Evolutionary conservation across 1,139 yeast species (phyloP).

Genomic region (Yamadazyma friedrichii): DNA sequence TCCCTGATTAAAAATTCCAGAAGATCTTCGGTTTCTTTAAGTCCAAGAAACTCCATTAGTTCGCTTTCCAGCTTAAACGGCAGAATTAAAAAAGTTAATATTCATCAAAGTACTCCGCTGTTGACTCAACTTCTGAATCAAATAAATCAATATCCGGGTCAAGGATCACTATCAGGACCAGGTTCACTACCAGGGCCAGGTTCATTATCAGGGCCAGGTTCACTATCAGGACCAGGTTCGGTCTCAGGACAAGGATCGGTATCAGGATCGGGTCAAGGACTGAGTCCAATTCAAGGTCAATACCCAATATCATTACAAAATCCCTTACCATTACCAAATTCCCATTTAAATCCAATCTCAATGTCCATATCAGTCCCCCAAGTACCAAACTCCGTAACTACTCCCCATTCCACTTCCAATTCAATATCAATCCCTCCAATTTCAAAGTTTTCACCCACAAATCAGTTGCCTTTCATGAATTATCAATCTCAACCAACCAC

Average conservation of each 20-base stretch:
- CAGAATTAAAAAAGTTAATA: conserved; percentile 29
- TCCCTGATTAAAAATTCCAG: conserved; percentile 21
- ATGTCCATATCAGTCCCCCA: background rate
- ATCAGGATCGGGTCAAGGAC: background rate
- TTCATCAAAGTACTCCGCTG: conserved; percentile 4
- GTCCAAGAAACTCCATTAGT: conserved; percentile 48
- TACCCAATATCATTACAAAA: too few species aligned
- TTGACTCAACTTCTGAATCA: background rate
- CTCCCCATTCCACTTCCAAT: background rate
- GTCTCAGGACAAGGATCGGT: background rate
- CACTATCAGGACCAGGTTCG: background rate
- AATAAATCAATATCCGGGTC: conserved; percentile 6
- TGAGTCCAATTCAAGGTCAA: background rate
- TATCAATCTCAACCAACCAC: background rate
- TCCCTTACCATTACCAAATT: too few species aligned
- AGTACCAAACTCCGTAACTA: background rate
- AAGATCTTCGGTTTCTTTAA: conserved; percentile 27
- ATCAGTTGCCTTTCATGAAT: background rate
- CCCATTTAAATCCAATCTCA: background rate
- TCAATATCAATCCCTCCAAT: background rate
- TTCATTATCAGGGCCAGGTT: background rate
- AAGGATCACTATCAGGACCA: conserved; percentile 6
- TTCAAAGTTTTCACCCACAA: conserved; percentile 1
- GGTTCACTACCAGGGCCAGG: background rate
- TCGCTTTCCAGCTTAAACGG: conserved; percentile 49